These are phyloP conservation scores for Colletotrichum theobromicola DNA, from an alignment of 2,329 filamentous ascomycete species.

Conservation along the genomic window DNA sequence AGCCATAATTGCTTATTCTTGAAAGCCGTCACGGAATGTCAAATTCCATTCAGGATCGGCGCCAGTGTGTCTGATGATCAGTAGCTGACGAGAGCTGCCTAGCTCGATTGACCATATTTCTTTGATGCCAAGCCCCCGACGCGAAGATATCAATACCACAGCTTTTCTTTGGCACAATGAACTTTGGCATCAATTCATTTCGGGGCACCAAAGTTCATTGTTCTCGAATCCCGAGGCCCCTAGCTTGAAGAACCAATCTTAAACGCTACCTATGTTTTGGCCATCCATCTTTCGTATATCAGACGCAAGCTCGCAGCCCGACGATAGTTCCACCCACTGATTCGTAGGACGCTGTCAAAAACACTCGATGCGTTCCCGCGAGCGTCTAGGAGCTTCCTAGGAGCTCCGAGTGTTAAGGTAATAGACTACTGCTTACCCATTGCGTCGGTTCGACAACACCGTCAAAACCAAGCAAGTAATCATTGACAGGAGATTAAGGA, in stretches of 20 bases:
- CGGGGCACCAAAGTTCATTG: rapidly evolving
- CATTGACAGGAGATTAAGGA: not conserved
- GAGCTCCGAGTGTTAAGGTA: too few relatives aligned
- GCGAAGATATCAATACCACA: rapidly evolving
- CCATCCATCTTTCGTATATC: not conserved
- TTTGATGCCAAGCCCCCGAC: not conserved
- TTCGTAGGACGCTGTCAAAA: not conserved
- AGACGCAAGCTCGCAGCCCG: not conserved
- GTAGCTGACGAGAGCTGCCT: not conserved
- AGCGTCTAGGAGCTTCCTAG: rapidly evolving
- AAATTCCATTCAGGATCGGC: not conserved
- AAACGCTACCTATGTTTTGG: not conserved
- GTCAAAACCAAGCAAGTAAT: not conserved
- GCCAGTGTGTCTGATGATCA: not conserved
- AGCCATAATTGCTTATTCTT: not conserved
- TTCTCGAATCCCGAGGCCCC: rapidly evolving
- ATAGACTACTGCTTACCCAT: too few relatives aligned
- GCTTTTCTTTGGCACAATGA: not conserved
- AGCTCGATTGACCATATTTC: not conserved
- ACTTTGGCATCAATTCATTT: not conserved
- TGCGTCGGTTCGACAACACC: not conserved
- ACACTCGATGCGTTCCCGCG: not conserved
- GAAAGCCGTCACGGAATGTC: not conserved
- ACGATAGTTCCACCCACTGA: not conserved
- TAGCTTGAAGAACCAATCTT: rapidly evolving